Percentiles rank a stretch among this genome's conserved stretches.
phyloP scores from a whole-genome alignment of 768 basidiomycete species.

The Phanerochaete sordida region DNA sequence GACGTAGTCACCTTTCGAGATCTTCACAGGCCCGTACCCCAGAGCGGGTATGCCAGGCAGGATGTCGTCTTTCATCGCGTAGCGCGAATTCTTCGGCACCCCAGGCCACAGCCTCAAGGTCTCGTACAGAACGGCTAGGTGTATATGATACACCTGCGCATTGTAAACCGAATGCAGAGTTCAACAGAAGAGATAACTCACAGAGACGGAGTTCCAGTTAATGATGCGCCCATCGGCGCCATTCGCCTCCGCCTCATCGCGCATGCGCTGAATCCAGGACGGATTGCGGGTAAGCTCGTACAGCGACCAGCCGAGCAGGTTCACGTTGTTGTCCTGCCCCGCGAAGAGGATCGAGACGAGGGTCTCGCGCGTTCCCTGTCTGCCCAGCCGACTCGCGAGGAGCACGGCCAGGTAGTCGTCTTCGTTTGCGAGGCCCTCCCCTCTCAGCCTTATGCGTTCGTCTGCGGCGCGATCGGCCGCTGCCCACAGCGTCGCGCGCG shows the following conservation, averaged over 20 bases:
- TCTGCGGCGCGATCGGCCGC: not conserved
- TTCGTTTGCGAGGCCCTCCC: too few relatives aligned
- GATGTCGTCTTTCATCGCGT: not conserved
- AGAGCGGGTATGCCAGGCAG: not conserved
- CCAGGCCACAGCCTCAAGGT: conserved; percentile 2
- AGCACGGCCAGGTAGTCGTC: too few relatives aligned
- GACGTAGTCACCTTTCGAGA: not conserved
- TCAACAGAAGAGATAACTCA: too few relatives aligned
- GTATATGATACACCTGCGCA: conserved; percentile 12
- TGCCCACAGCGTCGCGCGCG: not conserved
- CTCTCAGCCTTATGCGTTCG: not conserved
- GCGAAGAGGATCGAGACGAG: conserved; percentile 16
- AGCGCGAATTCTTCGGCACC: conserved; percentile 2
- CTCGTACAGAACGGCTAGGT: conserved; percentile 16
- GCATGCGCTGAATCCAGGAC: conserved; percentile 11
- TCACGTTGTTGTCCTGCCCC: conserved; percentile 15
- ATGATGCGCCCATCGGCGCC: not conserved
- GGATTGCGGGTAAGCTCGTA: conserved; percentile 12
- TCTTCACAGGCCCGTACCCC: not conserved
- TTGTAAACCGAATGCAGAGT: too few relatives aligned
- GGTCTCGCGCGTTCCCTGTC: conserved; percentile 6
- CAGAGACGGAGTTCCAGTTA: not conserved
- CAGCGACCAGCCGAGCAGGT: conserved; percentile 11
- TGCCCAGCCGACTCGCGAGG: too few relatives aligned
- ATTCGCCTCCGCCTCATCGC: conserved; percentile 9